These are phyloP conservation scores for Lichtheimia corymbifera DNA, from an alignment of 371 early-diverging fungal species.

Conservation along the genomic window DNA sequence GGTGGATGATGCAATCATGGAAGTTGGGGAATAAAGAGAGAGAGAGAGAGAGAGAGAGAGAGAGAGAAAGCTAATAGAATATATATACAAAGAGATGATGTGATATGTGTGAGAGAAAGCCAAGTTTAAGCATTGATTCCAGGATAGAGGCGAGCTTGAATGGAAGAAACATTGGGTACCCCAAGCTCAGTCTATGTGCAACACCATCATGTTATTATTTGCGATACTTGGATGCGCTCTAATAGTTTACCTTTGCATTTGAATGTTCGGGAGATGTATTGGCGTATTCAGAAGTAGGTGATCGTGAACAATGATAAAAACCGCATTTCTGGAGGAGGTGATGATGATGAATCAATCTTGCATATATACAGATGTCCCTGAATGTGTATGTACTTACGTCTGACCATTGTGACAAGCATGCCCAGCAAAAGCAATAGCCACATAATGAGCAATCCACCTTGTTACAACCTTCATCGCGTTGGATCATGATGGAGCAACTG, in stretches of 20 bases:
- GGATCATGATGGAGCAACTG: conserved; percentile 73
- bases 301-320: conserved; percentile 18
- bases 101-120: neutral
- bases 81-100: too few species aligned
- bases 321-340: conserved; percentile 14
- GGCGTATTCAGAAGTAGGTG: neutral
- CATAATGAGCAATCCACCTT: conserved; percentile 78
- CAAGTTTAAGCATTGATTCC: conserved; percentile 4
- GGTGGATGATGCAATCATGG: too few species aligned
- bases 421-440: conserved; percentile 76
- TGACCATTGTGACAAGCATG: conserved; percentile 45
- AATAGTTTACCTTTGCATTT: neutral
- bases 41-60: too few species aligned
- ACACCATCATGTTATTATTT: neutral
- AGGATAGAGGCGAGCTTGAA: conserved; percentile 36
- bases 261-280: neutral
- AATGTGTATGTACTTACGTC: conserved; percentile 14
- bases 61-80: too few species aligned
- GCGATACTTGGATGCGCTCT: too few species aligned
- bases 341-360: neutral
- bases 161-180: conserved; percentile 50
- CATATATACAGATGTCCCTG: neutral
- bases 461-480: conserved; percentile 80
- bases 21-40: too few species aligned
- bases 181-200: conserved; percentile 54